Evolutionary conservation across 2,329 filamentous ascomycete species (phyloP).

Genomic region (Penicillium sp.): DNA sequence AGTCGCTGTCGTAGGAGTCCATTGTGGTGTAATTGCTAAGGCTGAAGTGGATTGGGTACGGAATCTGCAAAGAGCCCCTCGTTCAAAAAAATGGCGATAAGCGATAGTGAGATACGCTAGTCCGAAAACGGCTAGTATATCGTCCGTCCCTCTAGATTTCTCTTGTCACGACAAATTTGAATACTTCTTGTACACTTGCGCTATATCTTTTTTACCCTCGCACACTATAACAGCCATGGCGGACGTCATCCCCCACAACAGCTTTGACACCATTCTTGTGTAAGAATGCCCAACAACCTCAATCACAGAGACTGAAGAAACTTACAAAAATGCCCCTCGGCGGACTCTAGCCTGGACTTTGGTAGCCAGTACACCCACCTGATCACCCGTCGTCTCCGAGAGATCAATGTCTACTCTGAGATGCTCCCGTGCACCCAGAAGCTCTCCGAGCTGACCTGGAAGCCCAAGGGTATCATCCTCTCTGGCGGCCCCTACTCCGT

Average conservation of each 20-base stretch:
- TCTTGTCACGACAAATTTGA: neutral
- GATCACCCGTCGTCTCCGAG: conserved; percentile 59
- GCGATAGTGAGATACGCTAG: conserved; percentile 19
- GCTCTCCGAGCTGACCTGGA: conserved; percentile 72
- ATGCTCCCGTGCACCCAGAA: conserved; percentile 87
- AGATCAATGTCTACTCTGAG: conserved; percentile 81
- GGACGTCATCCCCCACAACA: too few species aligned
- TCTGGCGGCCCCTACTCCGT: conserved; percentile 74
- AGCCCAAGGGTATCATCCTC: conserved; percentile 81
- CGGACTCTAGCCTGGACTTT: too few species aligned
- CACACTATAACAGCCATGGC: too few species aligned
- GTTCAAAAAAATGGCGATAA: conserved; percentile 28
- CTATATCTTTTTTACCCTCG: neutral
- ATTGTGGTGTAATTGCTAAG: conserved; percentile 46
- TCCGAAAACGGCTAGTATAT: neutral
- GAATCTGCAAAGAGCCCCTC: conserved; percentile 17
- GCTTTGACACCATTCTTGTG: too few species aligned
- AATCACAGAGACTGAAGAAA: too few species aligned
- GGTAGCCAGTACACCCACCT: conserved; percentile 9
- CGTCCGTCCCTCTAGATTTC: too few species aligned
- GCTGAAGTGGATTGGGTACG: conserved; percentile 2
- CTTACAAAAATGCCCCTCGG: too few species aligned
- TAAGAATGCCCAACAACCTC: too few species aligned
- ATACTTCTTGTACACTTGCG: neutral
- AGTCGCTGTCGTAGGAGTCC: conserved; percentile 85